A percentile compares a stretch with the other conserved stretches of the same genome.
Evolutionary conservation across 306 rosid genomes (phyloP).

Genomic region (Datisca glomerata): DNA sequence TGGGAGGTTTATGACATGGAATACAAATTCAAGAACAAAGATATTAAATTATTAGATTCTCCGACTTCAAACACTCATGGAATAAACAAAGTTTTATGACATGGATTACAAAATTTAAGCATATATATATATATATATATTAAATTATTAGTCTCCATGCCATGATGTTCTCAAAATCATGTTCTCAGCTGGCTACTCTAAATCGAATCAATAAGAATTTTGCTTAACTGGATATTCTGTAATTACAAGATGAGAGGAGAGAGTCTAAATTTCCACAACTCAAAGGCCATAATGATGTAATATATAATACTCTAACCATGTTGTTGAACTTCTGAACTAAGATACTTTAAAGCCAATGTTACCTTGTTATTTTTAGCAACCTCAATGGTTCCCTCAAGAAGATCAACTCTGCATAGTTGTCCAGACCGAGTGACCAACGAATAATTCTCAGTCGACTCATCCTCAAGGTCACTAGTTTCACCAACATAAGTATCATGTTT

Average conservation of each 20-base stretch:
- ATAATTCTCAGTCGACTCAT: slow-evolving; percentile 16
- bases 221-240: background rate
- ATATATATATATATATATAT: too few species aligned
- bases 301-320: background rate
- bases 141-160: too few species aligned
- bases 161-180: background rate
- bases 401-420: slow-evolving; percentile 34
- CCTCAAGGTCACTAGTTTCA: slow-evolving; percentile 25
- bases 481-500: slow-evolving; percentile 12
- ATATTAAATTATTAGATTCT: too few species aligned
- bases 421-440: slow-evolving; percentile 20
- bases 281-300: background rate
- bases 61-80: too few species aligned
- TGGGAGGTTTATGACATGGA: too few species aligned
- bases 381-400: slow-evolving; percentile 68
- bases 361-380: slow-evolving; percentile 87
- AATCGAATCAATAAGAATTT: background rate
- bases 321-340: slow-evolving; percentile 3
- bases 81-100: too few species aligned
- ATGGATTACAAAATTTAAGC: too few species aligned
- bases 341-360: slow-evolving; percentile 5
- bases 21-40: too few species aligned
- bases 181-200: background rate
- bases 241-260: background rate
- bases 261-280: background rate